Evolutionary conservation across 805 yeast genomes (phyloP), one percentile per base, ranked within the genome.

Genomic region (Saccharomycopsis synnaedendra): DNA sequence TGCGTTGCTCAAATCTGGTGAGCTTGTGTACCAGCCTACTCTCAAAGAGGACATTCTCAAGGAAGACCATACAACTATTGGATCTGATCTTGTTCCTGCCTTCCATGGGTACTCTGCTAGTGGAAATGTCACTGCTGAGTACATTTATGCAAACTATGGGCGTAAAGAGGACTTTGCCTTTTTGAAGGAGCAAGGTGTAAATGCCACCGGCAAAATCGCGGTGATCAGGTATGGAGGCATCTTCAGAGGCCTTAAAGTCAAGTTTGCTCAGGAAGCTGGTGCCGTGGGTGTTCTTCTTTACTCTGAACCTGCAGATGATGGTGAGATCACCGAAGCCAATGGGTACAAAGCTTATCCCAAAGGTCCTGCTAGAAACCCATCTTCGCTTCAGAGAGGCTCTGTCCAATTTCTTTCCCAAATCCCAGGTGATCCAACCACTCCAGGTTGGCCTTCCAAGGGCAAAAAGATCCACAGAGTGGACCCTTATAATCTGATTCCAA

Each of bases 351-450:
- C 72, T 45, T 82, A 74, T 55, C 88, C 89, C 0, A 50, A 69
- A 4, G 88, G 88, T 0, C 78, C 79, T 3, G 84, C 86, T 1
- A 70, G 86, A 56, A 79, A 76, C 53, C 76, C 78, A 36, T 65
- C 72, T 45, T 68, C 80, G 5, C 74, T 82, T 31, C 79, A 79
- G 56, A 68, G 85, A 58, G 82, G 79, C 3, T 71, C 84, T 5
- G 80, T 75, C 0, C 76, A 70, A 50, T 77, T 67, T 52, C 67
- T 78, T 48, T 72, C 78, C 3, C 75, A 74, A 33, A 69, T 70
- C 44, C 86, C 88, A 0, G 89, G 89, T 8, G 90, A 82, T 58
- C 89, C 89, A 35, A 78, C 88, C 0, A 80, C 88, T 2, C 85
- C 86, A 5, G 86, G 85, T 3, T 76, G 75, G 84, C 28, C 73